Evolutionary conservation across 1,284 basidiomycete genomes (phyloP).

Genomic region (Singerocomus rubriflavus): DNA sequence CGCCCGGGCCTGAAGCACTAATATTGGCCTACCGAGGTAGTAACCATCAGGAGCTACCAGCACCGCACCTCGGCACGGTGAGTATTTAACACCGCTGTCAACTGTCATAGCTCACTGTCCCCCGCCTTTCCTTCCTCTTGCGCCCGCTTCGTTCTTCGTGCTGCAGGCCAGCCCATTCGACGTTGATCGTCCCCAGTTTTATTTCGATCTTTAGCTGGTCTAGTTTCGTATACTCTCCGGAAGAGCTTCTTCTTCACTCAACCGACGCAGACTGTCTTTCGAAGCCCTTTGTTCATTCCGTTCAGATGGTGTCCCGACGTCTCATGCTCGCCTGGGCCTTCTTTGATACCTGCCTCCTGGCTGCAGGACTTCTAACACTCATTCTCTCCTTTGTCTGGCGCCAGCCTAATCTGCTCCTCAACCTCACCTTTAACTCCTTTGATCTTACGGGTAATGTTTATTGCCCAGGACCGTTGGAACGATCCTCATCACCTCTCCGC

Average conservation of each 20-base stretch:
- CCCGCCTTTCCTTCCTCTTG: neutral
- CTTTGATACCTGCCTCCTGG: conserved; percentile 66
- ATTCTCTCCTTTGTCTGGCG: conserved; percentile 71
- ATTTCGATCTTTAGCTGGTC: conserved; percentile 24
- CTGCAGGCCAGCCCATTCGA: conserved; percentile 24
- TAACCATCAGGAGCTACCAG: conserved; percentile 12
- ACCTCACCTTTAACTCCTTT: conserved; percentile 57
- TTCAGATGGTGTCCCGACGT: conserved; percentile 62
- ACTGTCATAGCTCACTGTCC: neutral
- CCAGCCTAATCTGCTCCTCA: conserved; percentile 59
- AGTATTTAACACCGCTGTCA: conserved; percentile 15
- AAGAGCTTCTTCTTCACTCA: conserved; percentile 16
- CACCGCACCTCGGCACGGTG: conserved; percentile 8
- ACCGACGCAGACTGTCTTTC: conserved; percentile 2
- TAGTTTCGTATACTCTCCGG: conserved; percentile 25
- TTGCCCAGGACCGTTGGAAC: neutral
- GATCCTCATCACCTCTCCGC: conserved; percentile 1
- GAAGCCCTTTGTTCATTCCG: neutral
- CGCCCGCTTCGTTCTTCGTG: neutral
- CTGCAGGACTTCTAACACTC: conserved; percentile 62
- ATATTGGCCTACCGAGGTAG: neutral
- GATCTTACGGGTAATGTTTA: conserved; percentile 59
- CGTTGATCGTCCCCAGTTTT: conserved; percentile 29
- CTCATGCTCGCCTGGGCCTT: conserved; percentile 69
- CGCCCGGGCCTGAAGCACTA: neutral